Evolutionary conservation across 768 basidiomycete genomes (phyloP).

Genomic region (Suillus weaverae): DNA sequence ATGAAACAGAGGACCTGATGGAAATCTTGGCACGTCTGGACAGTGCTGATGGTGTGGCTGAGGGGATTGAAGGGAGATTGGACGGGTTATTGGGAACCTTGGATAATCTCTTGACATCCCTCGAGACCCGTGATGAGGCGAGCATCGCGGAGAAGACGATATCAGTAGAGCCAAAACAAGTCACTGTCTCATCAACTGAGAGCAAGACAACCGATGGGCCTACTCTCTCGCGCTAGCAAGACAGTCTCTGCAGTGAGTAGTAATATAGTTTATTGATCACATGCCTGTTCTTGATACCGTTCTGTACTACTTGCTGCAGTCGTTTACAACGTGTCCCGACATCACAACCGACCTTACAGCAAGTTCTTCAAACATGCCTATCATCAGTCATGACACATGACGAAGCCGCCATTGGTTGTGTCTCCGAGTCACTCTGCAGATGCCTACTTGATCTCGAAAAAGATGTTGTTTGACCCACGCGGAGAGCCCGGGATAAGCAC

Average conservation of each 20-base stretch:
- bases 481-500: background rate
- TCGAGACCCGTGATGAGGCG: constrained; percentile 33
- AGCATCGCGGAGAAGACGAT: constrained; percentile 1
- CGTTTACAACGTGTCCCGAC: background rate
- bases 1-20: constrained; percentile 42
- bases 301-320: background rate
- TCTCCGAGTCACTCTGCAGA: background rate
- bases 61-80: constrained; percentile 59
- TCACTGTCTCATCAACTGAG: background rate
- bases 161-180: background rate
- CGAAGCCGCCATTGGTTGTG: background rate
- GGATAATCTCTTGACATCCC: constrained; percentile 49
- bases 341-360: background rate
- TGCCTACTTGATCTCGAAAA: background rate
- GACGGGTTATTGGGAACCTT: constrained; percentile 61
- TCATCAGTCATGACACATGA: background rate
- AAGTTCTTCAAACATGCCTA: background rate
- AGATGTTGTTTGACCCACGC: background rate
- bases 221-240: background rate
- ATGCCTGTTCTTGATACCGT: background rate
- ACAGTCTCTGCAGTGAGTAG: background rate
- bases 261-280: background rate
- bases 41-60: constrained; percentile 56
- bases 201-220: background rate
- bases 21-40: constrained; percentile 59